phyloP scores from a whole-genome alignment of 2,329 filamentous ascomycete species.

The Aspergillus glaucus region DNA sequence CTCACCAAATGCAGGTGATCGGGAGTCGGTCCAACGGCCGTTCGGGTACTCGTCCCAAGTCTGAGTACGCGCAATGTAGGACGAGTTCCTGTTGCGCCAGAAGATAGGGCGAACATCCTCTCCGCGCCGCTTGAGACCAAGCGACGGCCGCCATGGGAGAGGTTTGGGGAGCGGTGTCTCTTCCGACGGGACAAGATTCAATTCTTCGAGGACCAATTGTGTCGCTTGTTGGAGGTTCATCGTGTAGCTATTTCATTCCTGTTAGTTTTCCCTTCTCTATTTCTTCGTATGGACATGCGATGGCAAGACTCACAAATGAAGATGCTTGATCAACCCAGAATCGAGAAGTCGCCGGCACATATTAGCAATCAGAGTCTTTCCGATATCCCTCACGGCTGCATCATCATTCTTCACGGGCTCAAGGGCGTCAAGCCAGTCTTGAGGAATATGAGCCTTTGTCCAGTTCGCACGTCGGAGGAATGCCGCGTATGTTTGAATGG shows the following conservation, averaged over 20 bases:
- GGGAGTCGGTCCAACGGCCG: conserved; percentile 94
- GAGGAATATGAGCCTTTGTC: conserved; percentile 78
- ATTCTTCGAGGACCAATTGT: conserved; percentile 85
- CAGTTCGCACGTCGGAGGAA: conserved; percentile 87
- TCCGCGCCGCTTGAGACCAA: conserved; percentile 77
- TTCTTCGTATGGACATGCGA: background rate
- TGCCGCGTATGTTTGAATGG: conserved; percentile 89
- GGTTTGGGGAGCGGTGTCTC: conserved; percentile 77
- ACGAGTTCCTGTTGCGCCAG: conserved; percentile 95
- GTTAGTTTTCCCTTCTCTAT: background rate
- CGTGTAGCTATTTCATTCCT: conserved; percentile 60
- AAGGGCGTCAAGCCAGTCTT: conserved; percentile 70
- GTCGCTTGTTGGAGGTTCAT: conserved; percentile 98
- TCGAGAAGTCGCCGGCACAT: conserved; percentile 83
- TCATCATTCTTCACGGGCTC: conserved; percentile 98
- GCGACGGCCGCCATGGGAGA: conserved; percentile 93
- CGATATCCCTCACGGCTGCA: conserved; percentile 80
- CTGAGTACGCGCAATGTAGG: conserved; percentile 89
- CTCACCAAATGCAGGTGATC: conserved; percentile 93
- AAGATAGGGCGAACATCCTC: conserved; percentile 98
- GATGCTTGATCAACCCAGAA: conserved; percentile 70
- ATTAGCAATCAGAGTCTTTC: conserved; percentile 77
- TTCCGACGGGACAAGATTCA: conserved; percentile 71
- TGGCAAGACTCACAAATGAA: conserved; percentile 65
- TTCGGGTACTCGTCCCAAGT: conserved; percentile 99